Evolutionary conservation across 1,284 basidiomycete genomes (phyloP), one percentile per base, ranked within the genome.

Genomic region (Peniophora sp.): DNA sequence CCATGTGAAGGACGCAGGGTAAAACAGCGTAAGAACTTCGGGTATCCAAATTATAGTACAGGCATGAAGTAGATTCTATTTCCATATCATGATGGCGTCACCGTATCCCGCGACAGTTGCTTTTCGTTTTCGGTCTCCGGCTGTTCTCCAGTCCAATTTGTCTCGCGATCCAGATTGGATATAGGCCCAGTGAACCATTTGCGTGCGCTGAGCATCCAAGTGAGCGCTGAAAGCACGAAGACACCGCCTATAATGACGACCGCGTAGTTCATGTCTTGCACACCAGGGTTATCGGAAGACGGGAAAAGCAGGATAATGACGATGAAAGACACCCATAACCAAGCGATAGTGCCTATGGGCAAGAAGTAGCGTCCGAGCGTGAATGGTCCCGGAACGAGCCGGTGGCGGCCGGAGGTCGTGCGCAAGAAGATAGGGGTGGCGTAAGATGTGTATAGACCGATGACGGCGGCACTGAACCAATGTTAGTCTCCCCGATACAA

Each of bases 111-210:
- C 27, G 27, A 32, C 27, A 32, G 6, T 32, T 32, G 27, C 12
- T 32, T 32, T 32, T 32, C 27, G 27, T 41, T 41, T n/a, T 17
- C n/a, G 8, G n/a, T 41, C n/a, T 41, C 18, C 8, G 15, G 37
- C 8, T 41, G 5, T n/a, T n/a, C 37, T 41, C 8, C 37, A 5
- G 18, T 32, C 5, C 27, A 12, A 12, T 12, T 32, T 6, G 27
- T 12, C 12, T 20, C 37, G 8, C 37, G n/a, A n/a, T 8, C 42
- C 24, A 83, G 61, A 46, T 73, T 86, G 55, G 68, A 68, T 46
- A 85, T 69, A 10, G 85, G 85, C 0, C 85, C 85, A 32, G 66
- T 72, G 68, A 88, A 88, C 85, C 85, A 88, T 49, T 79, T 76
- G 36, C 66, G 74, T 0, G 85, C 85, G 23, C 83, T 85, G 3